phyloP scores from a whole-genome alignment of 2,329 filamentous ascomycete genomes.

The Penicillium paneum region DNA sequence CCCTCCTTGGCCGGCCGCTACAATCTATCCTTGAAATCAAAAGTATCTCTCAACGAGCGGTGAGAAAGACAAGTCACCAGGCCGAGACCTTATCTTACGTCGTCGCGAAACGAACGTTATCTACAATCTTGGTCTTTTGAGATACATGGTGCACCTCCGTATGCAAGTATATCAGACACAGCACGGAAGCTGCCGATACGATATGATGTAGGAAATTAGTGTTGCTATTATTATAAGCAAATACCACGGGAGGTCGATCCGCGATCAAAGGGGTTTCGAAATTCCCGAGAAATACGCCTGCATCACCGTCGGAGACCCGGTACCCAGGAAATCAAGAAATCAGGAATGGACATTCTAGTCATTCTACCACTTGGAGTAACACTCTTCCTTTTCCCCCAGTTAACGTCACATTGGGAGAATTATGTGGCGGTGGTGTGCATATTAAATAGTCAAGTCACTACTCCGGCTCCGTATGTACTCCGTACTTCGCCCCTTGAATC shows the following conservation, averaged over 20 bases:
- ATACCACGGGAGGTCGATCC: not conserved
- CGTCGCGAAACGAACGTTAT: constrained; percentile 1
- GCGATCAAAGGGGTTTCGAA: not conserved
- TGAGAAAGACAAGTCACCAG: constrained; percentile 8
- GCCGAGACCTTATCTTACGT: not conserved
- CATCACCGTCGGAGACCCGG: constrained; percentile 7
- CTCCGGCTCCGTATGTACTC: too few species aligned
- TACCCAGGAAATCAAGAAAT: constrained; percentile 13
- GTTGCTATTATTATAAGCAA: not conserved
- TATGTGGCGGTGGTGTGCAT: constrained; percentile 3
- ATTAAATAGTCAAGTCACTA: constrained; percentile 8
- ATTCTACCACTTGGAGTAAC: not conserved
- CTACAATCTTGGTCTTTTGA: not conserved
- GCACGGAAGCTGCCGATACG: not conserved
- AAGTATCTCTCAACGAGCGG: constrained; percentile 6
- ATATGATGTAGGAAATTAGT: not conserved
- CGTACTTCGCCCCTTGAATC: constrained; percentile 17
- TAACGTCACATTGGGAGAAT: not conserved
- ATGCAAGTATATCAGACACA: constrained; percentile 1
- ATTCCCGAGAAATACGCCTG: not conserved
- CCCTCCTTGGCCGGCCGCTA: not conserved
- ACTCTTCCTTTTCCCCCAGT: not conserved
- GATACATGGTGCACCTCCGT: not conserved
- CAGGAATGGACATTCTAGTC: constrained; percentile 9
- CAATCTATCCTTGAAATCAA: not conserved